These are phyloP conservation scores for Abrus precatorius DNA, from an alignment of 306 rosid species.

Conservation along the genomic window DNA sequence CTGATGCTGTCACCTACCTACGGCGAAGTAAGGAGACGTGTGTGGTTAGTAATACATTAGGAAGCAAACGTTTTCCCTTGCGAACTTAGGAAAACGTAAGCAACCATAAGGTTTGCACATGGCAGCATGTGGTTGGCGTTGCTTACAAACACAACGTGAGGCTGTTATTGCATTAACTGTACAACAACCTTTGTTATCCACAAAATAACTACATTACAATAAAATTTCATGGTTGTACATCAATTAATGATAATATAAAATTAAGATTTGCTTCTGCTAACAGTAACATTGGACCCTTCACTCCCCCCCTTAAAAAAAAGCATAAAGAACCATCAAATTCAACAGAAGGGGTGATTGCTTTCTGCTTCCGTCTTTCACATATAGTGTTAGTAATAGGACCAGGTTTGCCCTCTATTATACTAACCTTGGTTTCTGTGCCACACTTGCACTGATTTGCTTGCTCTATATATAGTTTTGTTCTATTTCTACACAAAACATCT, in stretches of 20 bases:
- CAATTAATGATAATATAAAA: background rate
- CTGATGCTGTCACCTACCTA: too few relatives aligned
- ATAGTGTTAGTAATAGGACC: background rate
- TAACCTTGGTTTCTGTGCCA: slow-evolving; percentile 21
- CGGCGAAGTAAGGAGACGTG: background rate
- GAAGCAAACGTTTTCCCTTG: too few relatives aligned
- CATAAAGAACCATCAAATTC: background rate
- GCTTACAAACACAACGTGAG: slow-evolving; percentile 27
- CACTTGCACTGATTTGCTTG: background rate
- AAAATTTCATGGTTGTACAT: background rate
- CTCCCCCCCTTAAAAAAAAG: background rate
- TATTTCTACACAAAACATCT: background rate
- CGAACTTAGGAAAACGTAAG: background rate
- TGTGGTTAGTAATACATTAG: background rate
- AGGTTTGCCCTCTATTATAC: slow-evolving; percentile 43
- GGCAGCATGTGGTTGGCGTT: slow-evolving; percentile 43
- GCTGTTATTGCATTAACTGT: slow-evolving; percentile 27
- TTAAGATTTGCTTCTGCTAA: background rate
- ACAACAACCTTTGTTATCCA: slow-evolving; percentile 36
- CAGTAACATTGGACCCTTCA: background rate
- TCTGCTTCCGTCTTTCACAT: slow-evolving; percentile 24
- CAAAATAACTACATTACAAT: background rate
- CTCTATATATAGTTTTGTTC: background rate
- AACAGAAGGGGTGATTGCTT: background rate
- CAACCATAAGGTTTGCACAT: slow-evolving; percentile 4